phyloP scores from a whole-genome alignment of 2,329 filamentous ascomycete genomes.

The Aspergillus caelatus region DNA sequence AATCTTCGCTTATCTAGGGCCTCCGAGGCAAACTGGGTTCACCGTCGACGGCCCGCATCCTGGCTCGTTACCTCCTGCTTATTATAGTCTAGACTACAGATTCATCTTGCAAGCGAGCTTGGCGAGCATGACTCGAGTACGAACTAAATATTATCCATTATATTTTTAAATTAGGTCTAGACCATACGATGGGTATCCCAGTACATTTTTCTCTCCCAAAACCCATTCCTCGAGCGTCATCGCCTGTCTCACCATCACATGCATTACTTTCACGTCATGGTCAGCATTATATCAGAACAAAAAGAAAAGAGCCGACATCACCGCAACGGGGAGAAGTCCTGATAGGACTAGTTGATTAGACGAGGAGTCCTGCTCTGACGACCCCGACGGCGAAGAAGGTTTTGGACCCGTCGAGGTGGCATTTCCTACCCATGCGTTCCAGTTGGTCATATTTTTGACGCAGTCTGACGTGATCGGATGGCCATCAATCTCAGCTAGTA shows the following conservation, averaged over 20 bases:
- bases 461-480: constrained; percentile 28
- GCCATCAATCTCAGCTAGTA: constrained; percentile 28
- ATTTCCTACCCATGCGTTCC: constrained; percentile 42
- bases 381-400: constrained; percentile 1
- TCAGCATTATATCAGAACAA: background rate
- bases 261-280: background rate
- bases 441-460: constrained; percentile 32
- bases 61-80: background rate
- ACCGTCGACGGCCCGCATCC: background rate
- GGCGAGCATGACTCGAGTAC: background rate
- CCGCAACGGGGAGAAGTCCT: background rate
- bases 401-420: constrained; percentile 11
- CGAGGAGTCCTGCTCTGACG: constrained; percentile 2
- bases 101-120: background rate
- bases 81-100: background rate
- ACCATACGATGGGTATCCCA: background rate
- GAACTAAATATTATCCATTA: background rate
- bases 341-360: background rate
- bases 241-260: background rate
- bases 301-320: background rate
- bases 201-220: background rate
- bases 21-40: background rate
- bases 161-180: background rate
- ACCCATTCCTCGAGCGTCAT: background rate
- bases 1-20: background rate